phyloP scores from a whole-genome alignment of 306 rosid species.

The Vicia villosa region DNA sequence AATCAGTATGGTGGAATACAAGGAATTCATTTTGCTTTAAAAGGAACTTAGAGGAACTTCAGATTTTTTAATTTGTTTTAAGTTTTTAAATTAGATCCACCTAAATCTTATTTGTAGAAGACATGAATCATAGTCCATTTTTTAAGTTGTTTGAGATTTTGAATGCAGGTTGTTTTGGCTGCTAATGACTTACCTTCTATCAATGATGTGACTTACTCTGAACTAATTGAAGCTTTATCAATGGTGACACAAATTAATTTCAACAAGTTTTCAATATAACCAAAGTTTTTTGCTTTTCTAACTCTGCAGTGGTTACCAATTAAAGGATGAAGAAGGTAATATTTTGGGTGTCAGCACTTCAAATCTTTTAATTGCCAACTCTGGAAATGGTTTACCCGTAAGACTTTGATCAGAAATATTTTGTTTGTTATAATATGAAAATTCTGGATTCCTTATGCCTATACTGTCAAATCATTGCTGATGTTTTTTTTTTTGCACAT shows the following conservation, averaged over 20 bases:
- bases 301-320: slow-evolving; percentile 51
- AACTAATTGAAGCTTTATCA: slow-evolving; percentile 74
- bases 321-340: slow-evolving; percentile 70
- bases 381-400: slow-evolving; percentile 95
- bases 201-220: slow-evolving; percentile 81
- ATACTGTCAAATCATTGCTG: not conserved
- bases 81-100: not conserved
- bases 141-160: slow-evolving; percentile 1
- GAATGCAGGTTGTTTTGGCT: slow-evolving; percentile 81
- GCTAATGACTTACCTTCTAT: slow-evolving; percentile 94
- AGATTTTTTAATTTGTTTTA: not conserved
- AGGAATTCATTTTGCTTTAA: not conserved
- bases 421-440: not conserved
- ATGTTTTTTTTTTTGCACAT: too few species aligned
- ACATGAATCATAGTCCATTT: slow-evolving; percentile 3
- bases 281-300: slow-evolving; percentile 31
- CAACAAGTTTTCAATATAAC: slow-evolving; percentile 1
- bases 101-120: not conserved
- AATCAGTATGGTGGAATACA: not conserved
- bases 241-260: slow-evolving; percentile 50
- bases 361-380: slow-evolving; percentile 74
- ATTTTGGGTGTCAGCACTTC: slow-evolving; percentile 76
- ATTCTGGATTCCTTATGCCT: not conserved
- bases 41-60: slow-evolving; percentile 25
- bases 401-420: slow-evolving; percentile 34